Evolutionary conservation across 2,329 filamentous ascomycete species (phyloP).

Genomic region (Fusarium verrucosum): DNA sequence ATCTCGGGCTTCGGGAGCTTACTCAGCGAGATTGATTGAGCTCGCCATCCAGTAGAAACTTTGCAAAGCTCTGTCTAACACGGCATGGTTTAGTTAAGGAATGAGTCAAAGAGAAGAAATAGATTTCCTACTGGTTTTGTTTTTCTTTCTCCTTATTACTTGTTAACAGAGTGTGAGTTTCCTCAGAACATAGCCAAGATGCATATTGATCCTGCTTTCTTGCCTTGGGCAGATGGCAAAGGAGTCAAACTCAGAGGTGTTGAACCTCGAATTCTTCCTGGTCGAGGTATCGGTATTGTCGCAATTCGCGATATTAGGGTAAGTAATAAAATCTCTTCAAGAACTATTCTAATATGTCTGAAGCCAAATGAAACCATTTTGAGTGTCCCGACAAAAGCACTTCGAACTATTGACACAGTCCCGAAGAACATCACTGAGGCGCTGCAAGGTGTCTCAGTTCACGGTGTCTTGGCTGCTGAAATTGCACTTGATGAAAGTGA

Average conservation of each 20-base stretch:
- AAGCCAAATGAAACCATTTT: conserved; percentile 66
- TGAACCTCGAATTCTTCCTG: conserved; percentile 70
- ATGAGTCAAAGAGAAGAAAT: conserved; percentile 18
- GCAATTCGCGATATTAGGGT: conserved; percentile 74
- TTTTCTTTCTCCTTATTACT: neutral
- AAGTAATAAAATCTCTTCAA: conserved; percentile 16
- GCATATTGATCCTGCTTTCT: conserved; percentile 52
- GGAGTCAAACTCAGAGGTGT: conserved; percentile 63
- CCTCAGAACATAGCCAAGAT: conserved; percentile 13
- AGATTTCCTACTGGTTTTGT: neutral
- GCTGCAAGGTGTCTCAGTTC: conserved; percentile 68
- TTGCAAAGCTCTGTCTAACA: neutral
- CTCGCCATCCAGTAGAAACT: conserved; percentile 31
- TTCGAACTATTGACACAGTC: conserved; percentile 71
- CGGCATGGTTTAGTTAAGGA: conserved; percentile 2
- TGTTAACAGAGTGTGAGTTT: neutral
- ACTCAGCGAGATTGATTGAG: conserved; percentile 11
- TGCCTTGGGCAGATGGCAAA: conserved; percentile 70
- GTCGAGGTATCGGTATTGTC: conserved; percentile 80
- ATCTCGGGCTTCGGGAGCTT: conserved; percentile 1
- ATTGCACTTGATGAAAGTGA: conserved; percentile 64
- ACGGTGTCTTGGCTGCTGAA: conserved; percentile 77
- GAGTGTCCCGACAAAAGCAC: conserved; percentile 68
- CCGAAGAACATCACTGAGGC: conserved; percentile 62
- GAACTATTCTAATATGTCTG: neutral